These are phyloP conservation scores for Yarrowia galli DNA, from an alignment of 1,139 yeast genomes.

Conservation along the genomic window DNA sequence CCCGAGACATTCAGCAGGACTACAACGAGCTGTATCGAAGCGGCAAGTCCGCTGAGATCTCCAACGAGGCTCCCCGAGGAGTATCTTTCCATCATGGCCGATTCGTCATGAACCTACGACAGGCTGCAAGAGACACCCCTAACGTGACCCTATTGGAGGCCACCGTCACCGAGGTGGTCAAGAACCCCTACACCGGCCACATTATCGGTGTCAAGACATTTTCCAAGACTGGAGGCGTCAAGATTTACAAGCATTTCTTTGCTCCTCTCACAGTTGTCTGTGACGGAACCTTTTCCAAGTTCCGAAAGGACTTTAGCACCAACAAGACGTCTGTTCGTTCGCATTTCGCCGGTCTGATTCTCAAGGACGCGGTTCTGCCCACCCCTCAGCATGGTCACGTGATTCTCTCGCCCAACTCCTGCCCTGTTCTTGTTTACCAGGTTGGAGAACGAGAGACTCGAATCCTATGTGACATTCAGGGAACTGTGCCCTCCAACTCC, in stretches of 20 bases:
- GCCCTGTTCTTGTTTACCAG: constrained; percentile 89
- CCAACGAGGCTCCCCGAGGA: constrained; percentile 69
- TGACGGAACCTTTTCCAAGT: constrained; percentile 94
- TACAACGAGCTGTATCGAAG: constrained; percentile 36
- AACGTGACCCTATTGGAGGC: constrained; percentile 78
- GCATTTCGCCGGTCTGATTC: constrained; percentile 83
- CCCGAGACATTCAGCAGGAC: constrained; percentile 22
- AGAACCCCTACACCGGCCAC: constrained; percentile 58
- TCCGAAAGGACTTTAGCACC: constrained; percentile 73
- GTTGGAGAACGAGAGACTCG: constrained; percentile 84
- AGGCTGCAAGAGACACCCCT: constrained; percentile 69
- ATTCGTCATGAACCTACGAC: constrained; percentile 77
- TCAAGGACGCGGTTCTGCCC: constrained; percentile 76
- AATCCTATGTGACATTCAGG: constrained; percentile 85
- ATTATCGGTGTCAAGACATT: constrained; percentile 70
- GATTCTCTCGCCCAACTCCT: constrained; percentile 75
- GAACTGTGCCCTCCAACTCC: constrained; percentile 73
- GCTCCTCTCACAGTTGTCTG: constrained; percentile 78
- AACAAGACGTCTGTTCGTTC: constrained; percentile 75
- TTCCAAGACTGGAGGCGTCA: constrained; percentile 39
- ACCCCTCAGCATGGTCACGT: constrained; percentile 85
- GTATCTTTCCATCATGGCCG: constrained; percentile 88
- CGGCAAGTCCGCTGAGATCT: constrained; percentile 40
- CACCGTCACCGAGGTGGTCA: constrained; percentile 70
- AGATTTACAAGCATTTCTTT: constrained; percentile 52